Evolutionary conservation across 805 yeast genomes (phyloP), one percentile per base, ranked within the genome.

Genomic region (Candida corydali): DNA sequence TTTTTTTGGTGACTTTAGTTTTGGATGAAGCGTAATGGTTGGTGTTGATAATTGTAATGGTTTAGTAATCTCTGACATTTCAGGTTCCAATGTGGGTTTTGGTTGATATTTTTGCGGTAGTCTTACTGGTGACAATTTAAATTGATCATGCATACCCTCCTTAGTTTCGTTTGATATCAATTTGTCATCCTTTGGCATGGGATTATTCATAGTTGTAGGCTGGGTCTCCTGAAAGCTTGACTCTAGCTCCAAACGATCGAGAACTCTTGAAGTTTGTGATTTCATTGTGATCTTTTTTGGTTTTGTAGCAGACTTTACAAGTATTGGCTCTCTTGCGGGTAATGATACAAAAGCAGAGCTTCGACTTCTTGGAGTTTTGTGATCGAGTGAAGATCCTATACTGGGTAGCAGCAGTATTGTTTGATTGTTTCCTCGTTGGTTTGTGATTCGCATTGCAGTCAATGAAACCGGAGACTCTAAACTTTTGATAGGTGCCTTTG

Each of bases 251-350:
- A 36, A 22, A n/a, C 23, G 17, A 26, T 36, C 35, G 14, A 32
- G n/a, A 3, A 29, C 15, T 26, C 30, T 33, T 18, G 29, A 25
- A 5, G 35, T 23, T 26, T 26, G 36, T 12, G 36, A 37, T 19
- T 31, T 25, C 3, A 37, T 24, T 16, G 25, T 29, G 15, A 28
- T 42, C 17, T 30, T 20, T 23, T 19, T 32, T 23, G 30, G 26
- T 26, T 34, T 40, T 8, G 40, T 20, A 3, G 53, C 35, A 4
- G 60, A 50, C 24, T 47, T 46, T 4, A 55, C 51, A 12, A 56
- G 47, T 14, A 65, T 52, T 4, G 72, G 72, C 27, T 63, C 69
- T 29, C 67, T 45, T 6, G 65, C 49, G 1, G 72, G 72, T 14
- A 65, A 42, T 1, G 68, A 48, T 1, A 61, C 65, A 39, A 59